Base-by-base conservation (phyloP, 805 yeast genomes). In the Lipomyces lipofer region DNA sequence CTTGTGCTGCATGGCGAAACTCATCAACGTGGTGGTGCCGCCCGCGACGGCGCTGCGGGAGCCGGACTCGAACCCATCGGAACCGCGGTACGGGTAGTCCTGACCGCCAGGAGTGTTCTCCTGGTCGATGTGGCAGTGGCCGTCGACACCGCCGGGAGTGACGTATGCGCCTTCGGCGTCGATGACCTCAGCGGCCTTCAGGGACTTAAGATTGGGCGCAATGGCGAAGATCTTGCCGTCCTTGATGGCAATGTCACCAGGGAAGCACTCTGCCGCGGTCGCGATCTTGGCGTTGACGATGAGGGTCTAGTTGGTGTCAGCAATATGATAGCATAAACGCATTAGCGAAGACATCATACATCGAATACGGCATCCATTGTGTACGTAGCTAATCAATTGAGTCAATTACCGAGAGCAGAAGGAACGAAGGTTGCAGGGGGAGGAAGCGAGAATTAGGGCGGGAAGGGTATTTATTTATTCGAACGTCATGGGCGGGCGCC, bases 81-180 rank as follows among this genome's bases (percentile, higher is more conserved):
- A 77, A 28, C 62, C 62, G 15, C 63, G 50, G 54, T 59, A 57
- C 19, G 55, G 47, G 43, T 58, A 52, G 48, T 49, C 53, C 32
- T 46, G 45, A 10, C 56, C 63, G 1, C 74, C 70, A 12, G 75
- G 72, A 15, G 73, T 67, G 49, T 69, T 64, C 21, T 72, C 74
- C 63, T 78, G 79, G 49, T 75, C 74, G 27, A 78, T 61, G 51
- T 78, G 82, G 30, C 76, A 79, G 63, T 78, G 82, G 0, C 78
- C 71, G 61, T 78, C 82, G 43, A 78, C 72, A 10, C 81, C 82
- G 45, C 82, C 82, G 3, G 82, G 82, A 1, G 80, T 78, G 32
- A 78, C 71, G 54, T 64, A 71, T 1, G 72, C 81, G 15, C 80
- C 79, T 58, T 76, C 69, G 9, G 80, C 80, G 64, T 78, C 80